Evolutionary conservation across 106 monocot species (phyloP).

Genomic region (Allium sativum): DNA sequence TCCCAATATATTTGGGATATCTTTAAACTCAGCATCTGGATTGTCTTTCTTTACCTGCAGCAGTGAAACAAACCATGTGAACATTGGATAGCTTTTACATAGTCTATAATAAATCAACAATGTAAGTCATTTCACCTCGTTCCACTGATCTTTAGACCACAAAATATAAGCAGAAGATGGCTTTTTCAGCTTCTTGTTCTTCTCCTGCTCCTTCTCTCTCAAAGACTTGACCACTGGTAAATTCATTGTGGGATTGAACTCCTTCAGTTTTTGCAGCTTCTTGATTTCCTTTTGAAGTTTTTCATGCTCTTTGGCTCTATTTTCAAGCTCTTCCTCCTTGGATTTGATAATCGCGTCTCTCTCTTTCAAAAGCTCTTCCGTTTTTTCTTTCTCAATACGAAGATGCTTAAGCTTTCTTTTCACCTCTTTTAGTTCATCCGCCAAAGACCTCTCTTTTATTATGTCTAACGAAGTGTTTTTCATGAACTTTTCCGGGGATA

Average conservation of each 20-base stretch:
- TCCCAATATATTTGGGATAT: constrained; percentile 52
- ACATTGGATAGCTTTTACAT: too few species aligned
- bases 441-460: constrained; percentile 16
- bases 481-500: constrained; percentile 27
- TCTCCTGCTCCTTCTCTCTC: constrained; percentile 50
- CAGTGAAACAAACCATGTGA: too few species aligned
- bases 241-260: constrained; percentile 85
- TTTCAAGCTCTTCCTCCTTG: constrained; percentile 67
- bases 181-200: constrained; percentile 53
- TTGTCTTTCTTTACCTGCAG: constrained; percentile 58
- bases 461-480: constrained; percentile 3
- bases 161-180: constrained; percentile 58
- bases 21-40: constrained; percentile 57
- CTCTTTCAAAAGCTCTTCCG: constrained; percentile 58
- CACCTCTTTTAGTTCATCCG: constrained; percentile 46
- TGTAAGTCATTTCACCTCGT: constrained; percentile 22
- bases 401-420: constrained; percentile 49
- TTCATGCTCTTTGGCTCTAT: constrained; percentile 39
- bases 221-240: constrained; percentile 50
- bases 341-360: constrained; percentile 39
- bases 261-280: constrained; percentile 72
- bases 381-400: constrained; percentile 63
- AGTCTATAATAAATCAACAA: neutral
- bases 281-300: constrained; percentile 72
- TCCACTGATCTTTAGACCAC: constrained; percentile 88